Conservation (phyloP, 257 asterid genomes). For the Coffea canephora region DNA sequence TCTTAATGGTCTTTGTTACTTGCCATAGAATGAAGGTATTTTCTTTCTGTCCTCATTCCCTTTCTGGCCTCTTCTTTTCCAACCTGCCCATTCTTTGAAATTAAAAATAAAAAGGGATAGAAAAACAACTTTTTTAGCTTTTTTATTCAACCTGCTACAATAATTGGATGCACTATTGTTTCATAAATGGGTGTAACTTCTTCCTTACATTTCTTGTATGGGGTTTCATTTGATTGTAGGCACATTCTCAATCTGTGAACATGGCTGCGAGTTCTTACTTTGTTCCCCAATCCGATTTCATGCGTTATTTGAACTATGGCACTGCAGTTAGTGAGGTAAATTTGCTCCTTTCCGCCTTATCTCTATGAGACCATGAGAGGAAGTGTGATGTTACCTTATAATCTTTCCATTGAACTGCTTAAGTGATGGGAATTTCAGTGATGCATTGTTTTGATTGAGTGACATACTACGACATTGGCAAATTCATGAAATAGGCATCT, state of each 20-base stretch:
- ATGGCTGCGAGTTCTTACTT: constrained; percentile 52
- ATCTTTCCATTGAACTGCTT: too few species aligned
- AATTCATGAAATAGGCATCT: not conserved
- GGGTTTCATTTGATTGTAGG: constrained; percentile 35
- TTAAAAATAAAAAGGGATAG: too few species aligned
- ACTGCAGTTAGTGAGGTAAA: constrained; percentile 71
- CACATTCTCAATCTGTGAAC: constrained; percentile 38
- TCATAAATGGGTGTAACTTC: not conserved
- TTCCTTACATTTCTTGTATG: not conserved
- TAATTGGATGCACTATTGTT: not conserved
- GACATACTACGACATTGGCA: not conserved
- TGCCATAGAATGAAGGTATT: too few species aligned
- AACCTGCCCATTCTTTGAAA: too few species aligned
- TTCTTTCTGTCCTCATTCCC: too few species aligned
- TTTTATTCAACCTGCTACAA: not conserved
- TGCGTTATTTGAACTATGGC: constrained; percentile 53
- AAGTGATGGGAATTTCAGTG: too few species aligned
- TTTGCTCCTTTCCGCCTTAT: not conserved
- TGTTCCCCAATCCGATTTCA: constrained; percentile 43
- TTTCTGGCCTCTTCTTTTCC: too few species aligned
- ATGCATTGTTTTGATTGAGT: not conserved
- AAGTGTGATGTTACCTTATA: not conserved
- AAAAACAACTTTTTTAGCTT: not conserved
- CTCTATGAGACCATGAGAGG: not conserved
- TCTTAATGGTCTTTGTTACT: too few species aligned